These are phyloP conservation scores for Saprolegnia parasitica DNA, from an alignment of 352 stramenopile genomes.

Conservation along the genomic window DNA sequence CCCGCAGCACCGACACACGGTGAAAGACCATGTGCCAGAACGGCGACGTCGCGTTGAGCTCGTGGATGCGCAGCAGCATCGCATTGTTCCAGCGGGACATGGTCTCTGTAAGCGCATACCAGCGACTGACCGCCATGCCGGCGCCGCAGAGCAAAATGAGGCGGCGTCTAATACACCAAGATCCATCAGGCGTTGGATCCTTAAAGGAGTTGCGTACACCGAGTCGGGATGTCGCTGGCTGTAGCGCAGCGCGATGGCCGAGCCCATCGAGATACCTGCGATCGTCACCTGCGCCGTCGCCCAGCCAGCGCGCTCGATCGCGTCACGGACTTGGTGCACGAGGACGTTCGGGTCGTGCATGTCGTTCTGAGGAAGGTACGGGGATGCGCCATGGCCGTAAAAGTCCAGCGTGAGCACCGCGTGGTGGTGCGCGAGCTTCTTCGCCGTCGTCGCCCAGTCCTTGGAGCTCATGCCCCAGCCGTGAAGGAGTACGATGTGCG, in stretches of 20 bases:
- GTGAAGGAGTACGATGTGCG: constrained; percentile 20
- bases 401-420: constrained; percentile 24
- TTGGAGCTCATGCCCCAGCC: constrained; percentile 25
- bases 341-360: not conserved
- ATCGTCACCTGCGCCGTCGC: constrained; percentile 8
- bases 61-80: not conserved
- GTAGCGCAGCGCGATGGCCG: constrained; percentile 12
- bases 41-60: not conserved
- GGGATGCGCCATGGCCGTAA: constrained; percentile 16
- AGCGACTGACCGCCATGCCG: not conserved
- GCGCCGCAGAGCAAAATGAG: constrained; percentile 19
- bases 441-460: constrained; percentile 20
- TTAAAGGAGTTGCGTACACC: constrained; percentile 8
- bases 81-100: not conserved
- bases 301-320: constrained; percentile 16
- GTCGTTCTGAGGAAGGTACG: constrained; percentile 15
- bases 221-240: constrained; percentile 6
- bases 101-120: not conserved
- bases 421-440: constrained; percentile 5
- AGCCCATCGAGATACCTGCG: constrained; percentile 21
- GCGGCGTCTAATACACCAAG: not conserved
- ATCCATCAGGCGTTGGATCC: not conserved
- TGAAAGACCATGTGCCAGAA: not conserved
- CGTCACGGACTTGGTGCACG: constrained; percentile 23
- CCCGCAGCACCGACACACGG: not conserved